Evolutionary conservation across 768 basidiomycete species (phyloP), one percentile per base, ranked within the genome.

Genomic region (Coprinopsis cinerea): DNA sequence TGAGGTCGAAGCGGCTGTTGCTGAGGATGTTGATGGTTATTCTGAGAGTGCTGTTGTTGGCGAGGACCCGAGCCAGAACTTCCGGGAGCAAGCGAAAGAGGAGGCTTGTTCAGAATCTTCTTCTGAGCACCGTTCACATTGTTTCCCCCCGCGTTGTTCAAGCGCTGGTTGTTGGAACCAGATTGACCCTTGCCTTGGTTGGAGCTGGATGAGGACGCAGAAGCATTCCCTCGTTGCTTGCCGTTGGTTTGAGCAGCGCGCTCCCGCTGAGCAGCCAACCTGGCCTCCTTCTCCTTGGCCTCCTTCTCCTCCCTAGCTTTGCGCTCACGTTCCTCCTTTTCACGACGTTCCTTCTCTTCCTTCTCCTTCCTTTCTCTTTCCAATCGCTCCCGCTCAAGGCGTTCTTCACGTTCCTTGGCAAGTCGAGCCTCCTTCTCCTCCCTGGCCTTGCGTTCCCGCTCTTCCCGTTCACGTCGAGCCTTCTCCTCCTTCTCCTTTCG

Each of bases 401-500:
- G 73, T 49, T 79, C 78, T 45, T 81, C 83, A 43, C 75, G 76
- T 52, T 81, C 79, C 64, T 85, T 85, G 56, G 77, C 83, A 47
- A 76, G 74, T 50, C 78, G 67, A 44, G 79, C 83, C 63, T 79
- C 78, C 57, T 81, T 79, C 50, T 85, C 83, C 54, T 86, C 87
- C 62, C 76, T 79, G 53, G 79, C 80, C 56, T 76, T 78, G 44
- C 76, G 78, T 59, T 88, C 87, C 43, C 77, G 73, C 58, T 91
- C 88, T 58, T 82, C 78, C 43, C 83, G 75, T 58, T 93, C 91
- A 57, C 83, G 81, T 58, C 74, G 77, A 47, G 77, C 74, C 51
- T 70, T 79, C 57, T 88, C 84, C 60, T 88, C 87, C 66, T 78
- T 82, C 69, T 88, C 85, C 63, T 76, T 83, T 53, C 77, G 78